Evolutionary conservation across 2,329 filamentous ascomycete species (phyloP).

Genomic region (Arthrobotrys pseudoclavata): DNA sequence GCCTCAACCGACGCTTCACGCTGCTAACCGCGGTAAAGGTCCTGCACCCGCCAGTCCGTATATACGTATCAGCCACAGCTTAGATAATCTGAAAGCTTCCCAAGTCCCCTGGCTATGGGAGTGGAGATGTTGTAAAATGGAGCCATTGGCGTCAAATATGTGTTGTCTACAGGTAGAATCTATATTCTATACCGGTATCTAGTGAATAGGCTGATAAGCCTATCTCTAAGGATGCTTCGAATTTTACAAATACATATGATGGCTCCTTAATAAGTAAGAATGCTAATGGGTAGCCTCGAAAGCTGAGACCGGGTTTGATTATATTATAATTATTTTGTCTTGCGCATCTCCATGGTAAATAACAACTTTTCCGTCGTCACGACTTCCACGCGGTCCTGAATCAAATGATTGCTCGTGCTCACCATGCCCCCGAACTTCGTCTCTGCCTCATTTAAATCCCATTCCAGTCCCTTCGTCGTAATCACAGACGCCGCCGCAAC

Average conservation of each 20-base stretch:
- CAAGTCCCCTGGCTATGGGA: not conserved
- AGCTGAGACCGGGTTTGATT: not conserved
- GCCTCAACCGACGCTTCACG: constrained; percentile 39
- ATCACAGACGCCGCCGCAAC: constrained; percentile 83
- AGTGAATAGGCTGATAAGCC: not conserved
- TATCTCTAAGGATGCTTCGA: not conserved
- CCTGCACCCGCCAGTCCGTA: not conserved
- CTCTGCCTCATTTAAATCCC: constrained; percentile 87
- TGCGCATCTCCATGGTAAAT: constrained; percentile 78
- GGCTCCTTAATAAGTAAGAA: no score
- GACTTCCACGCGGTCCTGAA: constrained; percentile 73
- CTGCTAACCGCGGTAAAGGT: constrained; percentile 53
- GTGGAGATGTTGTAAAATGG: constrained; percentile 46
- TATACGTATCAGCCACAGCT: constrained; percentile 39
- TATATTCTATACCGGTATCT: not conserved
- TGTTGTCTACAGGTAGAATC: constrained; percentile 28
- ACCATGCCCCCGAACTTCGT: constrained; percentile 80
- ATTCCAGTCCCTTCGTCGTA: constrained; percentile 83
- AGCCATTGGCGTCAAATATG: not conserved
- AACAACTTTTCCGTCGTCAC: constrained; percentile 76
- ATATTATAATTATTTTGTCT: not conserved
- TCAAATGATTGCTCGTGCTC: constrained; percentile 86
- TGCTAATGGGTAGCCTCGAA: no score
- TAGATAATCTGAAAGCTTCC: constrained; percentile 52
- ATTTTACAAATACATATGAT: not conserved